Evolutionary conservation across 2,329 filamentous ascomycete species (phyloP), one percentile per base, ranked within the genome.

Genomic region (Didymella arachidicola): DNA sequence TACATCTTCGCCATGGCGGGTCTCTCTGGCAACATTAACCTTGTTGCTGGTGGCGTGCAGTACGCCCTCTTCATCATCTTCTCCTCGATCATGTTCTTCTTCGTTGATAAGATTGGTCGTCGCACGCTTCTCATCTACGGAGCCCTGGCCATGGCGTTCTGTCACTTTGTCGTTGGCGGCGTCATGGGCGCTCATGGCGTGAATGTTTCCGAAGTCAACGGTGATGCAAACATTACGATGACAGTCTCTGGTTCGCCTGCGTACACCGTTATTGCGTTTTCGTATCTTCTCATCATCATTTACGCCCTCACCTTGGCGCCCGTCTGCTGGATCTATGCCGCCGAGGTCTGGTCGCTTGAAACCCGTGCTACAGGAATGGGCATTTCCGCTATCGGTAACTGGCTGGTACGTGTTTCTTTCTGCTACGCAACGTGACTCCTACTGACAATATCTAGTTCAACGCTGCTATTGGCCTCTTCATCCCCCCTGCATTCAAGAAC

Each of bases 251-350:
- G 84, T 18, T 59, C 79, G 0, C 79, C 84, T 12, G 84, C 87
- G 19, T 82, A 88, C 67, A 83, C 83, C 2, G 84, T 90, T 53
- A 89, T 89, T 62, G 84, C 85, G 19, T 88, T 89, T 66, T 86
- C 83, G 48, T 89, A 88, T 70, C 79, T 89, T 16, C 81, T 89
- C 57, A 85, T 88, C 67, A 81, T 88, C 64, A 79, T 87, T 62
- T 89, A 89, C 69, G 83, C 85, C 1, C 78, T 88, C n/a, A 89
- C 86, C 0, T 80, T 87, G 18, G 87, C 86, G 0, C 86, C 86
- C 0, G 84, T 87, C 3, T 85, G 83, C 53, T 89, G 87, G 87
- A 82, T 89, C 43, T 89, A 90, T 65, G 84, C 85, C 0, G 84
- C 86, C 16, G 87, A 90, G 72, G 83, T 88, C 2, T 88, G 84